phyloP scores from a whole-genome alignment of 2,329 filamentous ascomycete species.

The Pseudogymnoascus sp. region DNA sequence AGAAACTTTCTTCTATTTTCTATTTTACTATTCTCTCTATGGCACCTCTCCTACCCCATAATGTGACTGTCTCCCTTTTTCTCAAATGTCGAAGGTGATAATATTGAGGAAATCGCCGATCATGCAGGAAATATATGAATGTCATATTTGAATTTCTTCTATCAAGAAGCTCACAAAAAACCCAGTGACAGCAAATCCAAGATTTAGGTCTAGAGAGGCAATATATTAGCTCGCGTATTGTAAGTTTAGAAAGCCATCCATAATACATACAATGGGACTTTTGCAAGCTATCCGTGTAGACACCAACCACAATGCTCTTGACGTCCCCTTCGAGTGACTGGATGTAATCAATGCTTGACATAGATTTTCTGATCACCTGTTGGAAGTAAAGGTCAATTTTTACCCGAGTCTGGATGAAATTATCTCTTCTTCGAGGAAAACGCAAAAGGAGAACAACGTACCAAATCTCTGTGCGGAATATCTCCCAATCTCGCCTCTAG shows the following conservation, averaged over 20 bases:
- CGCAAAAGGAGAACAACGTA: background rate
- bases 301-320: background rate
- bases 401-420: background rate
- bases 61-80: background rate
- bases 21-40: too few relatives aligned
- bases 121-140: background rate
- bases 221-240: background rate
- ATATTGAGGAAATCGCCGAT: background rate
- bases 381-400: background rate
- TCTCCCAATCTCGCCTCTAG: background rate
- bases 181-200: background rate
- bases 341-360: conserved; percentile 2
- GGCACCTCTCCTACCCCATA: background rate
- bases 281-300: background rate
- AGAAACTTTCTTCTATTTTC: too few relatives aligned
- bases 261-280: background rate
- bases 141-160: background rate
- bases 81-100: background rate
- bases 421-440: background rate
- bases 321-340: background rate
- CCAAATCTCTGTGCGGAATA: background rate
- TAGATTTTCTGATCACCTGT: background rate
- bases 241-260: background rate
- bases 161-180: background rate
- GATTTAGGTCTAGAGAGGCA: background rate